These are phyloP conservation scores for Barnettozyma californica DNA, from an alignment of 805 yeast genomes.

Conservation along the genomic window DNA sequence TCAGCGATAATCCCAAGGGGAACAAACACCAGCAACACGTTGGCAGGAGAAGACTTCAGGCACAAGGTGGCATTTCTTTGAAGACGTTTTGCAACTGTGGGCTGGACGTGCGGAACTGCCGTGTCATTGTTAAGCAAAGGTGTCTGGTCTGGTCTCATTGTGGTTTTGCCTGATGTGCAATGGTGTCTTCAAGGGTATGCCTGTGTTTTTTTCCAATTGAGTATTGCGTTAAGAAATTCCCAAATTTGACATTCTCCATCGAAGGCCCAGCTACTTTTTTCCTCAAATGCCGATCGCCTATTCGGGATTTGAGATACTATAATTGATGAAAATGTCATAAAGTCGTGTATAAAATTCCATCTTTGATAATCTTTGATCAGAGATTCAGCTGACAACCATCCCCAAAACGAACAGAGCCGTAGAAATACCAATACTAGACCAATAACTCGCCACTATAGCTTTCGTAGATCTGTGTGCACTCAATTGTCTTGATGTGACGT, in stretches of 20 bases:
- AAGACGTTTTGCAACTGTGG: background rate
- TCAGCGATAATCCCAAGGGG: slow-evolving; percentile 86
- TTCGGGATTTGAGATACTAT: no score
- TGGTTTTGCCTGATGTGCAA: no score
- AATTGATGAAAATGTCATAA: background rate
- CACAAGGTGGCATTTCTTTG: slow-evolving; percentile 27
- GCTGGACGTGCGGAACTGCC: background rate
- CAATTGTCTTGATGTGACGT: background rate
- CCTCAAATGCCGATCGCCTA: no score
- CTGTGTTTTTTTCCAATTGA: no score
- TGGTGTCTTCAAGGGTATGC: no score
- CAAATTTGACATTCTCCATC: no score
- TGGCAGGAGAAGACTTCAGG: slow-evolving; percentile 62
- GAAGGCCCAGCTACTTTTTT: no score
- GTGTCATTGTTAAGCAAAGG: slow-evolving; percentile 7
- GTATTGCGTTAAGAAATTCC: no score
- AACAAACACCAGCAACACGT: slow-evolving; percentile 73
- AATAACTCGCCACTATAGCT: slow-evolving; percentile 1
- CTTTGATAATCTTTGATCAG: no score
- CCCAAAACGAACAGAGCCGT: background rate
- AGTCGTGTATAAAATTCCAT: background rate
- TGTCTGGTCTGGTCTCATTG: slow-evolving; percentile 5
- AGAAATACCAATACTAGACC: background rate
- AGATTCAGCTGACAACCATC: background rate
- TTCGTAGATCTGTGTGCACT: slow-evolving; percentile 1